Evolutionary conservation across 148 eudicot genomes (phyloP).

Genomic region (Vaccinium vitisidaea): DNA sequence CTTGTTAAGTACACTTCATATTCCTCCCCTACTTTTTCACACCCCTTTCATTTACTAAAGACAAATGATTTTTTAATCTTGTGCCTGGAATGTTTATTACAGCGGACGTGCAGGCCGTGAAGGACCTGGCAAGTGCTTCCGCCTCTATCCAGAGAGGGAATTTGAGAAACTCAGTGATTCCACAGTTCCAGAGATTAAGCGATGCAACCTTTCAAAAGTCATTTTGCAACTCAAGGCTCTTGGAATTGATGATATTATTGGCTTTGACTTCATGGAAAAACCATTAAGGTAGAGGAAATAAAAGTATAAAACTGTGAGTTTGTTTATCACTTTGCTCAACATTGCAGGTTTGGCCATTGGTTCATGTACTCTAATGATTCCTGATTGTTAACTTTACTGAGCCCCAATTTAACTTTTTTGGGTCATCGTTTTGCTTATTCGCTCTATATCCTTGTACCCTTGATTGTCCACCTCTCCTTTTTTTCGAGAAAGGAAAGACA

Average conservation of each 20-base stretch:
- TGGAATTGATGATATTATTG: constrained; percentile 80
- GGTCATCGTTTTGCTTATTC: background rate
- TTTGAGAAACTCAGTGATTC: constrained; percentile 80
- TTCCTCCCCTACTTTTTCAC: background rate
- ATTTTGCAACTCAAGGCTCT: constrained; percentile 93
- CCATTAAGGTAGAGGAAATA: constrained; percentile 58
- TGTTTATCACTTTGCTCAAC: background rate
- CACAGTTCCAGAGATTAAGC: constrained; percentile 85
- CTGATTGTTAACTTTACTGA: background rate
- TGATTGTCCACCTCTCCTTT: background rate
- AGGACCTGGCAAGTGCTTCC: constrained; percentile 94
- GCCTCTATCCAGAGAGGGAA: constrained; percentile 79
- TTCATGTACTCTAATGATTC: background rate
- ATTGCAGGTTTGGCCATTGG: background rate
- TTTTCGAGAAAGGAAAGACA: background rate
- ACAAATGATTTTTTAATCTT: constrained; percentile 6
- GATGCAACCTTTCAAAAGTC: constrained; percentile 80
- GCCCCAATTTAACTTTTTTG: background rate
- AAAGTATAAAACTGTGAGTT: background rate
- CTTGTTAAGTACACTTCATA: background rate
- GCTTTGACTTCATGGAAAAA: constrained; percentile 93
- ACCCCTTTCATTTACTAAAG: background rate
- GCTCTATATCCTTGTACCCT: background rate
- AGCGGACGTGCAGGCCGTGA: constrained; percentile 99
- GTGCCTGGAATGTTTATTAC: constrained; percentile 14